phyloP scores from a whole-genome alignment of 495 filamentous ascomycete species.

The Xanthoparmelia taractica region DNA sequence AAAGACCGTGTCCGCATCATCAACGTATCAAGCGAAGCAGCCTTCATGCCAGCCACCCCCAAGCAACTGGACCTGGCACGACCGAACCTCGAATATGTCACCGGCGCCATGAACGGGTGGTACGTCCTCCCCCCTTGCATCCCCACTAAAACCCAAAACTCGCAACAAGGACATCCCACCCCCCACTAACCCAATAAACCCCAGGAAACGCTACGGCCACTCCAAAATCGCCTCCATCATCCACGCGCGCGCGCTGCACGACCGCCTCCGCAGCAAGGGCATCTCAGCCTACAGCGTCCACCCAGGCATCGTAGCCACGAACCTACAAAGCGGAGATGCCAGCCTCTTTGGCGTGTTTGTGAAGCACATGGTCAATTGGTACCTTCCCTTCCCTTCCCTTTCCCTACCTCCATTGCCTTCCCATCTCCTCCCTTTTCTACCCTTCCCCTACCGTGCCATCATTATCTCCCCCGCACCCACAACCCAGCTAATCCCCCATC shows the following conservation, averaged over 20 bases:
- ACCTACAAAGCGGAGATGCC: constrained; percentile 15
- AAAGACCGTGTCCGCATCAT: constrained; percentile 35
- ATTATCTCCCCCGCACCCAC: not conserved
- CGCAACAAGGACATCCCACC: not conserved
- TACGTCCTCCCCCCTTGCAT: constrained; percentile 4
- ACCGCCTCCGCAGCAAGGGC: constrained; percentile 10
- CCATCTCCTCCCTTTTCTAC: too few relatives aligned
- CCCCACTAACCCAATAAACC: not conserved
- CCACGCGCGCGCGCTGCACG: constrained; percentile 13
- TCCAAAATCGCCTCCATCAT: constrained; percentile 18
- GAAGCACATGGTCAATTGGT: constrained; percentile 1
- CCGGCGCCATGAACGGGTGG: constrained; percentile 6
- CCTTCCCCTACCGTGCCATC: not conserved
- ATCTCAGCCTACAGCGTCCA: constrained; percentile 20
- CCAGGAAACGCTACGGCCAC: constrained; percentile 23
- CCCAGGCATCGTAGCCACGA: constrained; percentile 20
- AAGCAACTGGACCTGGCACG: constrained; percentile 34
- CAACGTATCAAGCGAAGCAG: constrained; percentile 35
- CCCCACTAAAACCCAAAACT: too few relatives aligned
- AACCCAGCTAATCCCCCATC: not conserved
- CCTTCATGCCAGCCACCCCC: constrained; percentile 28
- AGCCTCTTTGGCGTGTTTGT: constrained; percentile 8
- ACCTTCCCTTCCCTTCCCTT: not conserved
- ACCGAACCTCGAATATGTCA: constrained; percentile 17
- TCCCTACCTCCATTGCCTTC: too few relatives aligned